phyloP scores from a whole-genome alignment of 768 basidiomycete species.

The Pilatotrama ljubarskyi region DNA sequence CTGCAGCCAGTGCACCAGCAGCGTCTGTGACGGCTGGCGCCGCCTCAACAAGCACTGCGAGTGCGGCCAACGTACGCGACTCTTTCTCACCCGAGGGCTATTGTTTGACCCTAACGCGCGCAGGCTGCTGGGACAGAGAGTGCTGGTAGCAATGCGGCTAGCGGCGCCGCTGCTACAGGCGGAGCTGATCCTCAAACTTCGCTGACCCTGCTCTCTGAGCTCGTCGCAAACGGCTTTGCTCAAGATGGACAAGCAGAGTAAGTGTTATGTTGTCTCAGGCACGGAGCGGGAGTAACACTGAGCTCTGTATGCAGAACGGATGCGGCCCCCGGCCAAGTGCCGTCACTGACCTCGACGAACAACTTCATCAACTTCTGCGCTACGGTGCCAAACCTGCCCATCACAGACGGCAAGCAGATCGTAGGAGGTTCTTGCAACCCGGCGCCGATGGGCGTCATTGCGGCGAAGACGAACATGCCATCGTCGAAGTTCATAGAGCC shows the following conservation, averaged over 20 bases:
- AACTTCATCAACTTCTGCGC: conserved; percentile 67
- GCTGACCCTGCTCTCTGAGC: conserved; percentile 44
- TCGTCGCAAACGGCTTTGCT: conserved; percentile 47
- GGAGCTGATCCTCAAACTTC: conserved; percentile 9
- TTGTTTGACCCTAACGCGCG: background rate
- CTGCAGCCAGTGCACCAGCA: too few species aligned
- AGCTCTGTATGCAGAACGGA: conserved; percentile 9
- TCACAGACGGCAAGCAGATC: conserved; percentile 46
- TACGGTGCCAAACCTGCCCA: conserved; percentile 33
- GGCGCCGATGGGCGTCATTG: conserved; percentile 60
- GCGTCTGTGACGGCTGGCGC: background rate
- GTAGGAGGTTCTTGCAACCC: conserved; percentile 59
- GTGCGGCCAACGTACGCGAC: background rate
- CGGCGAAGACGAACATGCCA: conserved; percentile 51
- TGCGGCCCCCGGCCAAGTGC: conserved; percentile 42
- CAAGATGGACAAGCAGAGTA: conserved; percentile 46
- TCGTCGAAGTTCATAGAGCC: conserved; percentile 55
- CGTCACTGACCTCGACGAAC: conserved; percentile 54
- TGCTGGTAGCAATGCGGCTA: background rate
- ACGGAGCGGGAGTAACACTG: background rate
- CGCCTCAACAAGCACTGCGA: background rate
- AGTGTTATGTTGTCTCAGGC: background rate
- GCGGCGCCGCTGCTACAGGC: background rate
- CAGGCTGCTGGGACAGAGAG: background rate
- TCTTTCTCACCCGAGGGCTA: background rate